Conservation (phyloP, 2,329 filamentous ascomycete species). For the Acephala macrosclerotiorum region DNA sequence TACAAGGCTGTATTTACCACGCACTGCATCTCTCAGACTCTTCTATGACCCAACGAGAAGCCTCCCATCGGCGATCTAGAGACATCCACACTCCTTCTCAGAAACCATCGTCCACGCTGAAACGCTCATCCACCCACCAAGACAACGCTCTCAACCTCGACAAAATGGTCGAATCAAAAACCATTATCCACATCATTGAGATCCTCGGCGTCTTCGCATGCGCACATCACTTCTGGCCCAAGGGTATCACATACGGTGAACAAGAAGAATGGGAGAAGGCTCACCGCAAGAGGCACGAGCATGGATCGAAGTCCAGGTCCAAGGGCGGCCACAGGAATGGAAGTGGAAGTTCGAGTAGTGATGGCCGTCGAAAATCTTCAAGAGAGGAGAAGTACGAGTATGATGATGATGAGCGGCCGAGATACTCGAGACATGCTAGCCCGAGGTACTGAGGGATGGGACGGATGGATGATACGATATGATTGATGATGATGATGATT, state of each 20-base stretch:
- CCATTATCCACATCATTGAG: constrained; percentile 34
- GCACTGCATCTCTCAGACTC: neutral
- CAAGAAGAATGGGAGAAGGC: constrained; percentile 37
- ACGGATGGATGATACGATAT: neutral
- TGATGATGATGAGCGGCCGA: constrained; percentile 18
- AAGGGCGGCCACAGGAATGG: constrained; percentile 11
- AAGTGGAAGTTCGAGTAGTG: constrained; percentile 15
- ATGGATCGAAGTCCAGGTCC: constrained; percentile 16
- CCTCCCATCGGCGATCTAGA: constrained; percentile 15
- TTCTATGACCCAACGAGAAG: constrained; percentile 10
- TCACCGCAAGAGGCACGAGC: constrained; percentile 20
- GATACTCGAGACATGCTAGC: constrained; percentile 14
- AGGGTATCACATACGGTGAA: constrained; percentile 38
- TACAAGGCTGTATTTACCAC: neutral
- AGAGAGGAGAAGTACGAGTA: constrained; percentile 14
- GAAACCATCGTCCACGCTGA: neutral
- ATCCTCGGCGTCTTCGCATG: constrained; percentile 38
- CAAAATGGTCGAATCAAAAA: constrained; percentile 32
- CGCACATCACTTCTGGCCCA: constrained; percentile 40
- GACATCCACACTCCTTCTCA: constrained; percentile 6
- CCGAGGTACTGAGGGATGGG: constrained; percentile 15
- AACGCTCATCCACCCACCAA: constrained; percentile 5
- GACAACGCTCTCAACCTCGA: constrained; percentile 7
- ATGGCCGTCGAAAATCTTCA: constrained; percentile 6
- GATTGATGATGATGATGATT: neutral